Evolutionary conservation across 805 yeast genomes (phyloP).

Genomic region (Starmerella stellata): DNA sequence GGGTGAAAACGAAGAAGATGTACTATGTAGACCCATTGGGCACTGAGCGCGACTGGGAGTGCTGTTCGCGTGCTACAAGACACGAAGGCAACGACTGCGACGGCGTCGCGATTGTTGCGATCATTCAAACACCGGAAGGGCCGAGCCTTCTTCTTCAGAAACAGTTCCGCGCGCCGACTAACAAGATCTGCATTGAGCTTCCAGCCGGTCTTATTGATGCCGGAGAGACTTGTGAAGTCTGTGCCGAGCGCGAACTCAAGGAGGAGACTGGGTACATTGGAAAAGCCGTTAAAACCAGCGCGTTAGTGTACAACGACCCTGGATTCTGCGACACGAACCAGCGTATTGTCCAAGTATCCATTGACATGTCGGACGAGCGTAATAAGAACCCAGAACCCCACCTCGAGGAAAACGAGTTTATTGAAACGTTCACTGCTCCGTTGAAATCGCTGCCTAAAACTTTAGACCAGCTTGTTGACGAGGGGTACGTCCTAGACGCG

Average conservation of each 20-base stretch:
- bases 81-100: conserved; percentile 46
- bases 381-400: conserved; percentile 41
- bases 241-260: conserved; percentile 71
- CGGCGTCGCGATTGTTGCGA: conserved; percentile 80
- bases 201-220: conserved; percentile 94
- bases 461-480: conserved; percentile 32
- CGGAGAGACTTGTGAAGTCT: conserved; percentile 51
- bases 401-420: conserved; percentile 81
- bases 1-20: conserved; percentile 34
- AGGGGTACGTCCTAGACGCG: conserved; percentile 73
- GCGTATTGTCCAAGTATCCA: conserved; percentile 56
- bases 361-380: conserved; percentile 49
- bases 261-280: conserved; percentile 93
- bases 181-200: conserved; percentile 72
- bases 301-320: conserved; percentile 53
- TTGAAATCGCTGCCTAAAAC: conserved; percentile 38
- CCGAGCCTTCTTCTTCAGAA: conserved; percentile 53
- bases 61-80: conserved; percentile 66
- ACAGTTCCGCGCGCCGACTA: conserved; percentile 86
- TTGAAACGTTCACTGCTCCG: conserved; percentile 62
- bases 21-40: conserved; percentile 27
- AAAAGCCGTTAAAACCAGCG: conserved; percentile 29
- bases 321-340: conserved; percentile 82
- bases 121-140: conserved; percentile 35
- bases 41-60: conserved; percentile 63